Base-by-base conservation (phyloP, 257 asterid species). In the Ajuga chamaepitys region DNA sequence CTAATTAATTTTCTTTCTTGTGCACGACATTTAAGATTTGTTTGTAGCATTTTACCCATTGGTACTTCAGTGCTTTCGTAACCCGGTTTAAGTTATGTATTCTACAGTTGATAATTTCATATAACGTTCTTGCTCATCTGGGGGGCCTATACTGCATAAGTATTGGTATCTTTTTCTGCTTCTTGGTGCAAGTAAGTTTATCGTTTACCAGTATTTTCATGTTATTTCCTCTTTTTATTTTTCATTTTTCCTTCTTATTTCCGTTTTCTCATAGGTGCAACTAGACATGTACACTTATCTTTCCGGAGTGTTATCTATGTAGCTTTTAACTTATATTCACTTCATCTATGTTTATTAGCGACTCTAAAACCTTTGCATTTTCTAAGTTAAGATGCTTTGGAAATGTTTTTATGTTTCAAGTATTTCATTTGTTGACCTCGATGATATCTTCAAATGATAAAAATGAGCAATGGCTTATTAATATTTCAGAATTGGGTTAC, bases 121-220 rank as follows among this genome's bases (percentile, higher is more conserved):
- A 50, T 53, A 42, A 37, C 60, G 62, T 77, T 76, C 93, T 92
- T 81, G 98, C 98, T 59, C 93, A 92, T 73, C 80, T 92, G 66
- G 98, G 98, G 72, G 98, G 98, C 75, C 97, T 93, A 75, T 87
- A 82, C 70, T 89, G 98, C 86, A 70, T 83, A 77, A 89, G 97
- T 73, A 79, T 93, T 70, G 87, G 86, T 55, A 79, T 93, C 60
- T 93, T 93, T 80, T 89, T 85, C 95, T 87, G 68, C 86, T 32
- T 85, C 65, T 64, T 93, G 95, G 83, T 87, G 72, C 98, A 93
- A 81, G 98, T 93, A 87, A n/a, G n/a, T n/a, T n/a, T n/a, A n/a
- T n/a, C 41, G 86, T 77, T 70, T 64, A 63, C 45, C 62, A 58
- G 24, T 47, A 17, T 34, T 25, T 57, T 70, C 41, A 53, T 40